A percentile compares a stretch with the other conserved stretches of the same genome.
Evolutionary conservation across 345 rosid genomes (phyloP).

Genomic region (Gossypium herbaceum): DNA sequence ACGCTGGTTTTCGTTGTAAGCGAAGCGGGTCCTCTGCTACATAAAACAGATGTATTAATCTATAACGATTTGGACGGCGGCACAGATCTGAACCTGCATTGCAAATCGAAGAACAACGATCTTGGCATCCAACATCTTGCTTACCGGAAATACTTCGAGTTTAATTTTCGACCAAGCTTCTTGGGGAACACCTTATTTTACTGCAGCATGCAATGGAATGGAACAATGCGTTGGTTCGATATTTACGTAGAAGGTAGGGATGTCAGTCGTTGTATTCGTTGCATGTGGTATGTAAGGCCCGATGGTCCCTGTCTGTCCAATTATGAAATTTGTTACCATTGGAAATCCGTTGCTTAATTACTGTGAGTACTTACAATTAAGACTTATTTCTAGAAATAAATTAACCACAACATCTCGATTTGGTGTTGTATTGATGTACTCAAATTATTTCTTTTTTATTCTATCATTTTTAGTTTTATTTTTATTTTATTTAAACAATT

Average conservation of each 20-base stretch:
- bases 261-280: not conserved
- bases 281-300: conserved; percentile 3
- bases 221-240: not conserved
- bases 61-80: conserved; percentile 5
- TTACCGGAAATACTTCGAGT: not conserved
- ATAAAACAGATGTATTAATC: conserved; percentile 7
- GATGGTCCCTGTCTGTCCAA: conserved; percentile 10
- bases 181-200: conserved; percentile 5
- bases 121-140: conserved; percentile 7
- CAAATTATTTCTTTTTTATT: too few species aligned
- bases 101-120: conserved; percentile 19
- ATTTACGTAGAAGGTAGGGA: conserved; percentile 14
- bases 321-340: conserved; percentile 11
- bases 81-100: conserved; percentile 8
- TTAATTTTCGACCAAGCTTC: conserved; percentile 14
- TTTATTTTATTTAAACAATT: too few species aligned
- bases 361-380: not conserved
- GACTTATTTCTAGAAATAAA: not conserved
- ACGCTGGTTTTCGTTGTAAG: not conserved
- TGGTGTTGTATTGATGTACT: too few species aligned
- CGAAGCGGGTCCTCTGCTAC: not conserved
- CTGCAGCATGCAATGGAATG: conserved; percentile 20
- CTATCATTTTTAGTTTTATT: too few species aligned
- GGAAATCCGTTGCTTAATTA: not conserved
- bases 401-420: not conserved